Percentiles rank a stretch among this genome's conserved stretches.
Conservation (phyloP, 2,329 filamentous ascomycete genomes). For the Aspergillus eucalypticola region DNA sequence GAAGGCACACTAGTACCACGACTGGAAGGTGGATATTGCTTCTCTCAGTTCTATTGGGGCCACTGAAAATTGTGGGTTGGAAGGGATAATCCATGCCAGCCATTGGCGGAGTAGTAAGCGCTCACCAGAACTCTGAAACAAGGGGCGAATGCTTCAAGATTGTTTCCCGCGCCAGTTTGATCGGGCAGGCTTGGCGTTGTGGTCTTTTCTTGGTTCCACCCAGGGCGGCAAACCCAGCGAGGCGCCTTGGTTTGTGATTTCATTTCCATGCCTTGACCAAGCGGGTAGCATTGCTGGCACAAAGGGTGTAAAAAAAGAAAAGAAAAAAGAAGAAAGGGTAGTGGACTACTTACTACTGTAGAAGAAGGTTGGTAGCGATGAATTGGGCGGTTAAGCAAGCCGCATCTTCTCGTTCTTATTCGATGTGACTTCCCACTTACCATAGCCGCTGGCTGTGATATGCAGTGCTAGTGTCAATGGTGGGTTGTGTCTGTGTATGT, state of each 20-base stretch:
- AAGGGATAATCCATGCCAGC: conserved; percentile 6
- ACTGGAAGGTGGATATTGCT: conserved; percentile 10
- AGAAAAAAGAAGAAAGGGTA: neutral
- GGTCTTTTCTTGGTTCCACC: conserved; percentile 11
- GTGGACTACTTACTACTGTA: too few relatives aligned
- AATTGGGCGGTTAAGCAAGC: neutral
- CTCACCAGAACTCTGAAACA: conserved; percentile 36
- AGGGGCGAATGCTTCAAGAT: conserved; percentile 37
- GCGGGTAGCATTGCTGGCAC: neutral
- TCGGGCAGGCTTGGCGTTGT: conserved; percentile 26
- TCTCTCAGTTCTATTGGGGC: neutral
- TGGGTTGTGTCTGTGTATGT: neutral
- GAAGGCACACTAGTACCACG: neutral
- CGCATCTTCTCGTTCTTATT: neutral
- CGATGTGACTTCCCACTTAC: neutral
- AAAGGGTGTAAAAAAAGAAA: neutral
- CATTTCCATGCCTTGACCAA: neutral
- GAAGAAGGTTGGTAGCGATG: neutral
- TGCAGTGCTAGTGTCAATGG: neutral
- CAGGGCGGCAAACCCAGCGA: neutral
- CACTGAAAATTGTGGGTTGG: conserved; percentile 7
- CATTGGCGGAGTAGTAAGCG: conserved; percentile 34
- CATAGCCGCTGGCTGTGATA: conserved; percentile 8
- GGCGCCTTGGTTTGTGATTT: neutral
- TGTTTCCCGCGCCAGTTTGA: conserved; percentile 39